A percentile compares a stretch with the other conserved stretches of the same genome.
Evolutionary conservation across 108 stramenopile species (phyloP).

Genomic region (Phaeodactylum tricornutum): DNA sequence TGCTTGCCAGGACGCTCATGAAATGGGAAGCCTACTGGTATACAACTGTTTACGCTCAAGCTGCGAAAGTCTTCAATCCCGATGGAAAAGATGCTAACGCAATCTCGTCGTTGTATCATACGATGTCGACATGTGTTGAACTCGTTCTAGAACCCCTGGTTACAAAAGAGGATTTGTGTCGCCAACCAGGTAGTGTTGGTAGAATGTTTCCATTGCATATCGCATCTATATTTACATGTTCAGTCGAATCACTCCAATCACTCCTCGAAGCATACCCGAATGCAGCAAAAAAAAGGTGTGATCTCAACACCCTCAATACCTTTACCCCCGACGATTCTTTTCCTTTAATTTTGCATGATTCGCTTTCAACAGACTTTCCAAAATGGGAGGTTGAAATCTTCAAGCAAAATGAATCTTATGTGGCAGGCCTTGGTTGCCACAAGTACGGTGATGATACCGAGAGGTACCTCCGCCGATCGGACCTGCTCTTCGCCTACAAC

Average conservation of each 20-base stretch:
- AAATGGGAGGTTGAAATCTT: conserved; percentile 32
- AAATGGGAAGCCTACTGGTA: conserved; percentile 52
- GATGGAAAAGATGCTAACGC: conserved; percentile 1
- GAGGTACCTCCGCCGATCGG: conserved; percentile 22
- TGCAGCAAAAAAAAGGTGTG: conserved; percentile 31
- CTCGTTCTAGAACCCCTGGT: conserved; percentile 29
- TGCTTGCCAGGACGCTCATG: conserved; percentile 36
- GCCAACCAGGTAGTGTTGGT: conserved; percentile 28
- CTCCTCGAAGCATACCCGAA: conserved; percentile 31
- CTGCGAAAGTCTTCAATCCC: conserved; percentile 10
- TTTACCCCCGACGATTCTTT: conserved; percentile 27
- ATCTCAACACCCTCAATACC: conserved; percentile 24
- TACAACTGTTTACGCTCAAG: conserved; percentile 28
- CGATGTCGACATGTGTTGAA: conserved; percentile 39
- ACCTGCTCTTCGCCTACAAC: conserved; percentile 44
- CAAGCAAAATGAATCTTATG: neutral
- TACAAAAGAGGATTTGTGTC: conserved; percentile 17
- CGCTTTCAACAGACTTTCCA: conserved; percentile 38
- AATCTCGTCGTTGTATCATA: conserved; percentile 30
- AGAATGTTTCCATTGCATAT: conserved; percentile 50
- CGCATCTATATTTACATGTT: conserved; percentile 36
- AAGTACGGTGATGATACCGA: conserved; percentile 4
- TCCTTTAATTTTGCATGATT: conserved; percentile 33
- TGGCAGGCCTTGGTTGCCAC: conserved; percentile 3
- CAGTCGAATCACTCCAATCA: conserved; percentile 18